phyloP scores from a whole-genome alignment of 805 yeast genomes.

The Allodekkera sacchari region DNA sequence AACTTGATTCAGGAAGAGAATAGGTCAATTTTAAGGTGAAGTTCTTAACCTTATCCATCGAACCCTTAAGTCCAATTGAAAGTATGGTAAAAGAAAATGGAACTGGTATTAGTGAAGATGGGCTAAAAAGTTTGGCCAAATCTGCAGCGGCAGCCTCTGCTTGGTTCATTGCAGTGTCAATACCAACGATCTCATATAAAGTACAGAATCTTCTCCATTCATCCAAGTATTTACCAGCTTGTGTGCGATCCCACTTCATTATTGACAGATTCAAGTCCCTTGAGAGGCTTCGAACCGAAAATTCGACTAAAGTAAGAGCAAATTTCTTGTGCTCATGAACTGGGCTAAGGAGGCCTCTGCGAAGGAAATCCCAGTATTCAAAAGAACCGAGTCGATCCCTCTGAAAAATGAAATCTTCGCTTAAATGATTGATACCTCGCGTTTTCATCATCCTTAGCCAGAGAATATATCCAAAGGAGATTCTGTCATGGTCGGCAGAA shows the following conservation, averaged over 20 bases:
- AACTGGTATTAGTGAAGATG: conserved; percentile 45
- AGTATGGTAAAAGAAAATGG: conserved; percentile 71
- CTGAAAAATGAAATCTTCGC: conserved; percentile 20
- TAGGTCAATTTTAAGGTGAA: conserved; percentile 50
- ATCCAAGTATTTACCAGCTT: conserved; percentile 25
- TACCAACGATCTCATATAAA: conserved; percentile 68
- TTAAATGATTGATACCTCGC: conserved; percentile 7
- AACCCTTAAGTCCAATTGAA: conserved; percentile 66
- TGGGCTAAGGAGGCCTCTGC: conserved; percentile 43
- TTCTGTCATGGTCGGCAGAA: conserved; percentile 18
- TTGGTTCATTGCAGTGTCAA: conserved; percentile 83
- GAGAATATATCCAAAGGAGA: conserved; percentile 38
- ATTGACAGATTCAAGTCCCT: conserved; percentile 26
- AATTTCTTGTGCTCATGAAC: conserved; percentile 66
- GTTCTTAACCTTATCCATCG: conserved; percentile 70
- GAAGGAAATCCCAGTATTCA: conserved; percentile 56
- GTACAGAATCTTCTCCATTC: conserved; percentile 73
- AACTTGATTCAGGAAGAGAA: conserved; percentile 37
- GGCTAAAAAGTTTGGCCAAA: conserved; percentile 43
- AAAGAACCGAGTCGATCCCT: conserved; percentile 18
- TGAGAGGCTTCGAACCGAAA: conserved; percentile 43
- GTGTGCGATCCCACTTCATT: conserved; percentile 36
- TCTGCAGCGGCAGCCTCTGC: conserved; percentile 69
- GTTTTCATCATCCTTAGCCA: conserved; percentile 47
- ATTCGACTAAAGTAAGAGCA: conserved; percentile 54